Evolutionary conservation across 164 flowering plant genomes (phyloP).

Genomic region (Magnolia kwangsiensis): DNA sequence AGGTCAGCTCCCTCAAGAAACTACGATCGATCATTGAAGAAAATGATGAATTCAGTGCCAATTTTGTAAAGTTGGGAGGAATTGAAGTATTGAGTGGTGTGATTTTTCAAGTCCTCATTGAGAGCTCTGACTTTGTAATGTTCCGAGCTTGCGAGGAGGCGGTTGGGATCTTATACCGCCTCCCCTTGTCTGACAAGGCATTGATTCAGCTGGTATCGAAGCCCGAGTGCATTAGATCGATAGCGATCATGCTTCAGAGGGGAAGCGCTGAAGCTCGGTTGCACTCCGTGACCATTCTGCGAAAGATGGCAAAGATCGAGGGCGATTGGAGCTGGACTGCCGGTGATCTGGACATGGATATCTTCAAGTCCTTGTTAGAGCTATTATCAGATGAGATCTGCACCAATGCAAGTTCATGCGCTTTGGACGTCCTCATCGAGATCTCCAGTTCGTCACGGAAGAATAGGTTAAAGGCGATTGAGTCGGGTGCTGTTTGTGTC

Average conservation of each 20-base stretch:
- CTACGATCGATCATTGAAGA: conserved; percentile 31
- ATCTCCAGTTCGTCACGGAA: conserved; percentile 38
- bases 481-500: conserved; percentile 57
- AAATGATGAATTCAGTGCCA: conserved; percentile 26
- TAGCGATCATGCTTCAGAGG: conserved; percentile 52
- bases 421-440: conserved; percentile 46
- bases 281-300: conserved; percentile 34
- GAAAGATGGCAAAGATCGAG: conserved; percentile 27
- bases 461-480: conserved; percentile 43
- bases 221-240: conserved; percentile 38
- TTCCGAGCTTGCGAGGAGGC: conserved; percentile 70
- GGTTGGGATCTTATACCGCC: conserved; percentile 34
- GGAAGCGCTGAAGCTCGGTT: conserved; percentile 59
- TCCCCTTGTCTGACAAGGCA: conserved; percentile 29
- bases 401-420: conserved; percentile 46
- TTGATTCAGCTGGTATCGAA: conserved; percentile 25
- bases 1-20: conserved; percentile 47
- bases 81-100: conserved; percentile 37
- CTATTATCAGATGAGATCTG: conserved; percentile 51
- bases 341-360: conserved; percentile 39
- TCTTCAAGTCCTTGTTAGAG: conserved; percentile 60
- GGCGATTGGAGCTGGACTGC: conserved; percentile 31
- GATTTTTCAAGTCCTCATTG: conserved; percentile 29
- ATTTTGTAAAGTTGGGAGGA: conserved; percentile 41
- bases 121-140: conserved; percentile 35